phyloP scores from a whole-genome alignment of 225 moss, liverwort and hornwort genomes.

The Climacium dendroides region DNA sequence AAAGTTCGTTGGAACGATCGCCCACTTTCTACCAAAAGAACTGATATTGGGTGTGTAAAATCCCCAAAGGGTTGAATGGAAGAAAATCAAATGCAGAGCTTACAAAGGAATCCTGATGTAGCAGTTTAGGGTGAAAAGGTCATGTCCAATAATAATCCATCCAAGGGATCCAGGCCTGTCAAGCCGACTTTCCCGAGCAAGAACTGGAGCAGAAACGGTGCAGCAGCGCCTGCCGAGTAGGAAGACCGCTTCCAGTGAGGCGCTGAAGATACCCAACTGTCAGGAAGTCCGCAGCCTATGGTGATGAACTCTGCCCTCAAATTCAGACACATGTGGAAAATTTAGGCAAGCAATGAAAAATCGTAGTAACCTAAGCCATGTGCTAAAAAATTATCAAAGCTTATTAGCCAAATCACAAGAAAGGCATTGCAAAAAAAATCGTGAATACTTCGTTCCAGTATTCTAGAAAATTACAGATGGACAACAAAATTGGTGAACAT shows the following conservation, averaged over 20 bases:
- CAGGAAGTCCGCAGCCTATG: not conserved
- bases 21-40: not conserved
- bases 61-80: not conserved
- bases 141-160: not conserved
- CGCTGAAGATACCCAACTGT: not conserved
- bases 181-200: not conserved
- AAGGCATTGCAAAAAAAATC: not conserved
- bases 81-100: not conserved
- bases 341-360: not conserved
- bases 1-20: not conserved
- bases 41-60: not conserved
- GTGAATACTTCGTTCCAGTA: not conserved
- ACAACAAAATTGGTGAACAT: slow-evolving; percentile 3
- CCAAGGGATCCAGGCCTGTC: not conserved
- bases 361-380: not conserved
- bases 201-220: not conserved
- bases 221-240: not conserved
- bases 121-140: not conserved
- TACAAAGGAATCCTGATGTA: not conserved
- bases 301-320: not conserved
- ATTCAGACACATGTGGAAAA: not conserved
- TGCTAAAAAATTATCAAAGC: not conserved
- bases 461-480: not conserved
- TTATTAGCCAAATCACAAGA: not conserved
- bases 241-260: not conserved